These are phyloP conservation scores for Talaromyces sp. DNA, from an alignment of 2,329 filamentous ascomycete genomes.

Conservation along the genomic window DNA sequence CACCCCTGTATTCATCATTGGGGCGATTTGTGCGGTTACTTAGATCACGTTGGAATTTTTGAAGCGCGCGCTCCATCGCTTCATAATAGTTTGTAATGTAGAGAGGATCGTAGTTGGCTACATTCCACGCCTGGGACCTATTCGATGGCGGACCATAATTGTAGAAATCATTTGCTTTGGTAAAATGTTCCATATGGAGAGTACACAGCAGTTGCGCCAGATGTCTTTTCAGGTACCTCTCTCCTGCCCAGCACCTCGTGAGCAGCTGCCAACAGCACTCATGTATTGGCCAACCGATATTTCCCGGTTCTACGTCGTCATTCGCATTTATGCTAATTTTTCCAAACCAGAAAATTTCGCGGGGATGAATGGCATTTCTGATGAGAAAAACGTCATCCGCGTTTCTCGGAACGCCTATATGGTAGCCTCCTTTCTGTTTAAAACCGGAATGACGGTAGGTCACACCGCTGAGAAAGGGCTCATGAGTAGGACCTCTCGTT, in stretches of 20 bases:
- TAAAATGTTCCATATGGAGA: too few relatives aligned
- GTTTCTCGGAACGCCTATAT: not conserved
- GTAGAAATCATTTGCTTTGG: not conserved
- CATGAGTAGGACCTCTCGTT: not conserved
- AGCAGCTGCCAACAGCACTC: constrained; percentile 1
- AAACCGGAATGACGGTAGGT: constrained; percentile 1
- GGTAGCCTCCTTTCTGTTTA: not conserved
- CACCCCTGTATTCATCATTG: not conserved
- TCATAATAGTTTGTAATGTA: not conserved
- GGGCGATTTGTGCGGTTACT: not conserved
- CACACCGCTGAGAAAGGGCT: constrained; percentile 3
- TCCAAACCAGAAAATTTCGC: constrained; percentile 5
- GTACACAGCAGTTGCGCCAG: too few relatives aligned
- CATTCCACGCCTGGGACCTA: not conserved
- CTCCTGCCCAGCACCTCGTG: not conserved
- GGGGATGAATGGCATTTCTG: not conserved
- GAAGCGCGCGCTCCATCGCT: not conserved
- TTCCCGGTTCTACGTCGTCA: too few relatives aligned
- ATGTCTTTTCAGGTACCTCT: not conserved
- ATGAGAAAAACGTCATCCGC: not conserved
- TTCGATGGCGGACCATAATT: not conserved
- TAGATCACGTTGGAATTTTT: not conserved
- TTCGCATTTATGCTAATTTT: too few relatives aligned
- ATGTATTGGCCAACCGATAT: constrained; percentile 7
- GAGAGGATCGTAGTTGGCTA: not conserved